Conservation (phyloP, 202 grass and related monocot species). For the Bolboschoenoplectus hybrid region DNA sequence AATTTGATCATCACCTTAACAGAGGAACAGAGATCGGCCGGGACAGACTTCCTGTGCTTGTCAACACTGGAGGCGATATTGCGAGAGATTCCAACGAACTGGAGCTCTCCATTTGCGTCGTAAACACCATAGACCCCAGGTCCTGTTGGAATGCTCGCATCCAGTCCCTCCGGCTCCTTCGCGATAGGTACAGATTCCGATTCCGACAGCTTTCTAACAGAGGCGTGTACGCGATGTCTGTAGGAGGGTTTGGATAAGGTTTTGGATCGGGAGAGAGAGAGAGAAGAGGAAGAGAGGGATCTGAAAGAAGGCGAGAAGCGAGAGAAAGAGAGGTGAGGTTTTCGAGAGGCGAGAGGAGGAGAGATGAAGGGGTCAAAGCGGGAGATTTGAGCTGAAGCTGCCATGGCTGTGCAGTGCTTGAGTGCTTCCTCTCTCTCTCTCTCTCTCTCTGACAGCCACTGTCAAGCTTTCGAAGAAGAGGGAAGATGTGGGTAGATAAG, state of each 20-base stretch:
- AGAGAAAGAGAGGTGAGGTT: background rate
- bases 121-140: conserved; percentile 74
- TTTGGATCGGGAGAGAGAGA: background rate
- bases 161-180: conserved; percentile 38
- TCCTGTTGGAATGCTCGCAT: conserved; percentile 47
- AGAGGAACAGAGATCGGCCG: conserved; percentile 59
- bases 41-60: conserved; percentile 60
- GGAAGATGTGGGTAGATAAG: background rate
- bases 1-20: conserved; percentile 63
- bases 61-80: conserved; percentile 67
- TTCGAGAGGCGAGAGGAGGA: conserved; percentile 17
- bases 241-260: background rate
- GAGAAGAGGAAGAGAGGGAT: background rate
- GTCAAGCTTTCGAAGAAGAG: background rate
- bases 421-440: background rate
- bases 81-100: conserved; percentile 79
- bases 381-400: conserved; percentile 16
- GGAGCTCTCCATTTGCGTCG: conserved; percentile 58
- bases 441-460: too few relatives aligned
- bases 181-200: conserved; percentile 54
- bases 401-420: background rate
- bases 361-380: conserved; percentile 11
- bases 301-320: background rate
- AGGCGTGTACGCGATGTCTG: conserved; percentile 25
- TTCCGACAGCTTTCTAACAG: conserved; percentile 67